Conservation (phyloP, 2,329 filamentous ascomycete genomes). For the Nemania abortiva region DNA sequence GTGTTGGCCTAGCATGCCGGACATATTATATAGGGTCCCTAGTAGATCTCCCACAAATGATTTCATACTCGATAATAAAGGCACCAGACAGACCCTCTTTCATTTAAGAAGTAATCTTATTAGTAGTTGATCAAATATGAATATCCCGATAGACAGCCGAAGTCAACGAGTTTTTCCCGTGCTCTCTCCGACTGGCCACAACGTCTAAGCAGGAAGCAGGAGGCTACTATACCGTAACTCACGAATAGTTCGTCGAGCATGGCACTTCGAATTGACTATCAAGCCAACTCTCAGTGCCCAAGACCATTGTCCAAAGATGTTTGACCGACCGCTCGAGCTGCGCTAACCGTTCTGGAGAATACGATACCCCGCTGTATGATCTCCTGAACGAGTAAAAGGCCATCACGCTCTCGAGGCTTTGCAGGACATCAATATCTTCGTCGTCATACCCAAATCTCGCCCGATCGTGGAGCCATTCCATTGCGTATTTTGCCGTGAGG, state of each 20-base stretch:
- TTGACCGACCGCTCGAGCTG: constrained; percentile 26
- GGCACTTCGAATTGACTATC: not conserved
- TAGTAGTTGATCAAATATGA: not conserved
- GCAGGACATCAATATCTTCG: constrained; percentile 29
- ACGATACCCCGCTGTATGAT: constrained; percentile 20
- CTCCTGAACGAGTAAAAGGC: constrained; percentile 20
- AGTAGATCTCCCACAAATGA: not conserved
- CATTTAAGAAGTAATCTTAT: not conserved
- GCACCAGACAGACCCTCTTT: not conserved
- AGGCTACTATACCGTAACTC: not conserved
- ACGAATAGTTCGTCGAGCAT: not conserved
- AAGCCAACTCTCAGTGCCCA: constrained; percentile 27
- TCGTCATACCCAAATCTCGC: constrained; percentile 19
- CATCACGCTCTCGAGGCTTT: constrained; percentile 31
- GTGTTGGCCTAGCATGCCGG: not conserved
- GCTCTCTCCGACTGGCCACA: not conserved
- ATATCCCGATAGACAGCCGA: not conserved
- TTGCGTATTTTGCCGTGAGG: constrained; percentile 24
- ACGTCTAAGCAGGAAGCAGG: not conserved
- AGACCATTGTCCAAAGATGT: constrained; percentile 30
- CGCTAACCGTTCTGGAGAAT: constrained; percentile 26
- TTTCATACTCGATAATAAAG: not conserved
- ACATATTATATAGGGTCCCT: not conserved
- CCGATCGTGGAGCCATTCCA: constrained; percentile 28
- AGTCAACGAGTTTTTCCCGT: not conserved